Percentiles rank a stretch among this genome's conserved stretches.
Conservation (phyloP, 371 early-diverging fungal species). For the Rhizopus delemar region DNA sequence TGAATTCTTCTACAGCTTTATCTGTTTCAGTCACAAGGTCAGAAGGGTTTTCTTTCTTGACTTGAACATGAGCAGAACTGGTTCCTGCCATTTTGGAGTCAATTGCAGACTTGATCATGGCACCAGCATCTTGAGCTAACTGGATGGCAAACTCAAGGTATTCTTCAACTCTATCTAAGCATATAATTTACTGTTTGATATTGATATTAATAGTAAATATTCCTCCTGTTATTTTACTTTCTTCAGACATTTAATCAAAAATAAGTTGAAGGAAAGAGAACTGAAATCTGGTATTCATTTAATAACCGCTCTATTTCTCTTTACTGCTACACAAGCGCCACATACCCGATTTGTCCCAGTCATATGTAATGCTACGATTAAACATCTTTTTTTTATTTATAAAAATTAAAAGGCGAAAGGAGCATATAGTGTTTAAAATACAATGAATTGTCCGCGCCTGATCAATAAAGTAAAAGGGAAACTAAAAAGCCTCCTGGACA, state of each 20-base stretch:
- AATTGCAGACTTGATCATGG: constrained; percentile 61
- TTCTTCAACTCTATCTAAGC: constrained; percentile 31
- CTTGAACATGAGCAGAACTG: constrained; percentile 39
- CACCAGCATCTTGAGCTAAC: constrained; percentile 66
- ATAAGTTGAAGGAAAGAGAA: too few species aligned
- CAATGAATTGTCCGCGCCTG: too few species aligned
- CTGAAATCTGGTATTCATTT: too few species aligned
- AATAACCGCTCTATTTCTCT: too few species aligned
- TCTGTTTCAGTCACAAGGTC: constrained; percentile 89
- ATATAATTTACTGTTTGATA: neutral
- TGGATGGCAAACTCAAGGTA: constrained; percentile 56
- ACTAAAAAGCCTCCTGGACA: too few species aligned
- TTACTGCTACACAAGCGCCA: too few species aligned
- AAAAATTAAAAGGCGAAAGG: too few species aligned
- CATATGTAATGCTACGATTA: too few species aligned
- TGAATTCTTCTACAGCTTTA: constrained; percentile 73
- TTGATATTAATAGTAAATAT: neutral
- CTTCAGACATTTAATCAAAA: neutral
- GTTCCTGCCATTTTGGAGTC: constrained; percentile 53
- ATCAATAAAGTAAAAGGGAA: too few species aligned
- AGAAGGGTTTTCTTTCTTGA: constrained; percentile 66
- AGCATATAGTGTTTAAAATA: too few species aligned
- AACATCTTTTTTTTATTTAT: too few species aligned
- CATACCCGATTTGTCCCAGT: too few species aligned
- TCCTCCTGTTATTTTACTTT: neutral